Conservation (phyloP, 805 yeast species). For the Starmerella powellii region DNA sequence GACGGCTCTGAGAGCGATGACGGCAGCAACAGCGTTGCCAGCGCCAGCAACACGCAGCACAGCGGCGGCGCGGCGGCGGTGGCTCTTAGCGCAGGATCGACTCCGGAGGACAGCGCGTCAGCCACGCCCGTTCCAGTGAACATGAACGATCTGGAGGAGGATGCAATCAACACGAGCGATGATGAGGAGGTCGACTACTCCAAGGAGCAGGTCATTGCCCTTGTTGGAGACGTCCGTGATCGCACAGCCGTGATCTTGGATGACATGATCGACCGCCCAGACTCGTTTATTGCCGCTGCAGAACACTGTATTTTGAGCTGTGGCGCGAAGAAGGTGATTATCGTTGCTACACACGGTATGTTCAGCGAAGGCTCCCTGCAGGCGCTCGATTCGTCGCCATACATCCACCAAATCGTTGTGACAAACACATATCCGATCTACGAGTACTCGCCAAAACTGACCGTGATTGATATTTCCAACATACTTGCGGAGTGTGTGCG, state of each 20-base stretch:
- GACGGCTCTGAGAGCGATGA: constrained; percentile 7
- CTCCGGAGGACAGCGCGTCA: constrained; percentile 15
- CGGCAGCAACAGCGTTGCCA: background rate
- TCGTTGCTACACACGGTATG: constrained; percentile 92
- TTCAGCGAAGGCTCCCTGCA: constrained; percentile 82
- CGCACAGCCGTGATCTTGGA: constrained; percentile 89
- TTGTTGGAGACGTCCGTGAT: constrained; percentile 89
- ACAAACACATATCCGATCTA: constrained; percentile 92
- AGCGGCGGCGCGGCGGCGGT: background rate
- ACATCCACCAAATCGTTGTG: constrained; percentile 83
- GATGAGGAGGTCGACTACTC: constrained; percentile 68
- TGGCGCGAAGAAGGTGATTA: constrained; percentile 84
- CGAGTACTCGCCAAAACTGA: constrained; percentile 54
- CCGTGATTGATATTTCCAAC: constrained; percentile 83
- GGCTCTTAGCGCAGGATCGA: constrained; percentile 50
- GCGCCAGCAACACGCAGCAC: background rate
- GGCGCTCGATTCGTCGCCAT: constrained; percentile 59
- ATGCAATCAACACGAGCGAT: constrained; percentile 12
- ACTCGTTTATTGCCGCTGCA: constrained; percentile 91
- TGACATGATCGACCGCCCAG: constrained; percentile 95
- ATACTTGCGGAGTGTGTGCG: constrained; percentile 97
- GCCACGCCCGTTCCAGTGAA: background rate
- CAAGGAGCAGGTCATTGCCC: constrained; percentile 75
- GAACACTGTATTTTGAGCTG: constrained; percentile 93
- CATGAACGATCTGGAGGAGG: constrained; percentile 5